These are phyloP conservation scores for Boletus rex-veris DNA, from an alignment of 768 basidiomycete genomes.

Conservation along the genomic window DNA sequence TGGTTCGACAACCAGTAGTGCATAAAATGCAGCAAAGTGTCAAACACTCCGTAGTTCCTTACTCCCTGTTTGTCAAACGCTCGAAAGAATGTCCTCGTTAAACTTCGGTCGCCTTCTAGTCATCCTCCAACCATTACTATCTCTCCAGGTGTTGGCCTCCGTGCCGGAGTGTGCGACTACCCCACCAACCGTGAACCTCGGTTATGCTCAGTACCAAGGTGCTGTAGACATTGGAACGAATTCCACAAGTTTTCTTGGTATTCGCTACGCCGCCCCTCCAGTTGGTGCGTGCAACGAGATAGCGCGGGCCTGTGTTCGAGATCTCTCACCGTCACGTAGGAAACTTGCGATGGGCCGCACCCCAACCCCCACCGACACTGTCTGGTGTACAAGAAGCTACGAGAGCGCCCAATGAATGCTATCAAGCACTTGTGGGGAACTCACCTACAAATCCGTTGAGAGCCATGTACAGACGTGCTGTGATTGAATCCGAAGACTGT, in stretches of 20 bases:
- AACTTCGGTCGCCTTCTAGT: not conserved
- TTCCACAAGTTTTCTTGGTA: constrained; percentile 1
- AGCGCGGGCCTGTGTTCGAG: not conserved
- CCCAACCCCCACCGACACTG: not conserved
- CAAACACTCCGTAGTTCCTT: not conserved
- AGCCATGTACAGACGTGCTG: not conserved
- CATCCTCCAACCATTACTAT: not conserved
- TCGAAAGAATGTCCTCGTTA: not conserved
- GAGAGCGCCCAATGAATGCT: not conserved
- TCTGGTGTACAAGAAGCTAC: not conserved
- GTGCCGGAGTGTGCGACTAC: not conserved
- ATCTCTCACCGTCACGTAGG: not conserved
- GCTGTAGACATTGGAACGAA: not conserved
- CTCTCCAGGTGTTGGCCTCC: not conserved
- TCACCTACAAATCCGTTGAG: not conserved
- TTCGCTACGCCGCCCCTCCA: constrained; percentile 8
- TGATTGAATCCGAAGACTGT: not conserved
- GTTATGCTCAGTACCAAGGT: constrained; percentile 9
- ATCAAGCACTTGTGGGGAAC: not conserved
- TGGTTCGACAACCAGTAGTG: not conserved
- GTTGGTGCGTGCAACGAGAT: not conserved
- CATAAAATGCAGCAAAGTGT: not conserved
- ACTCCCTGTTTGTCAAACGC: not conserved
- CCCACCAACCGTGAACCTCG: not conserved
- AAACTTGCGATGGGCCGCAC: constrained; percentile 5